Base-by-base conservation (phyloP, 352 stramenopile genomes). In the Peronospora destructor region DNA sequence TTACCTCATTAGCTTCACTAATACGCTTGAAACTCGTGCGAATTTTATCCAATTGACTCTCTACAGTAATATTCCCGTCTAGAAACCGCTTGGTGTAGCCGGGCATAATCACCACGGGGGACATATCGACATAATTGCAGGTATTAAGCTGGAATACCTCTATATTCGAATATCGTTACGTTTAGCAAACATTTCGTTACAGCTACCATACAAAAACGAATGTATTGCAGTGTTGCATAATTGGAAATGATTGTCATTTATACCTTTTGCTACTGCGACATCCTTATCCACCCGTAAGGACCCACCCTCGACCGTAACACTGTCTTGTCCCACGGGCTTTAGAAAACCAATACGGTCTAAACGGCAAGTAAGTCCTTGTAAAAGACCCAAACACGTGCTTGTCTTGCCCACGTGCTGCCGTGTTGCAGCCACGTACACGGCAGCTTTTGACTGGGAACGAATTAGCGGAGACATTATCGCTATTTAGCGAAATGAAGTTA, bases 61-160 rank as follows among this genome's bases (percentile, higher is more conserved):
- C 74, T 47, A 88, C 72, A 26, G 76, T 90, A 51, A 94, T 92
- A 54, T 97, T 68, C 16, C 92, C 91, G 53, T 98, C 94, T 16
- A 98, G 71, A 58, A 93, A 98, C n/a, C 96, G 64, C 55, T 92
- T 94, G 25, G 94, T 98, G 64, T 98, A 98, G 6, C 94, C 94
- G 3, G 69, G 56, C 9, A 94, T 94, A 60, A 98, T 97, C 55
- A 98, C 85, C 4, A 98, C 92, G 9, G 95, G 95, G 40, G 80
- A 96, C 95, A 98, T 98, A 57, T 98, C 74, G 35, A 67, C 53
- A 68, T 98, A 98, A 28, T 91, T 73, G 47, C 95, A 92, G 38
- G 90, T 77, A 50, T 89, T 69, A 26, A 98, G 64, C 41, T 88
- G 67, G 53, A 98, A 98, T 53, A 97, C 88, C 73, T 98, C 91